Evolutionary conservation across 1,139 yeast species (phyloP).

Genomic region (Blastobotrys malaysiensis): DNA sequence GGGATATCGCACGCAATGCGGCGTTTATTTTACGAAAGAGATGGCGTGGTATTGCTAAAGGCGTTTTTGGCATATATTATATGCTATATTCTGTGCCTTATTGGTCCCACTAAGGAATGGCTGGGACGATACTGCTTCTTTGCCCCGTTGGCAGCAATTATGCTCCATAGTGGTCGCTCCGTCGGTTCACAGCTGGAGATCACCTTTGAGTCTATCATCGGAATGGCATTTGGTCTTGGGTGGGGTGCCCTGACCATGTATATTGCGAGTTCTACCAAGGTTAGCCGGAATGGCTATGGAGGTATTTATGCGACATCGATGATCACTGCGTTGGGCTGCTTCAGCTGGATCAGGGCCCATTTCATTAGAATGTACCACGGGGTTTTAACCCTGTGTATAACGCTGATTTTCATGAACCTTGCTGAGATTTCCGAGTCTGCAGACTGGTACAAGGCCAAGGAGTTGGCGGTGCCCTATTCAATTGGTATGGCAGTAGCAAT

Average conservation of each 20-base stretch:
- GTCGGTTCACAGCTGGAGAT: slow-evolving; percentile 48
- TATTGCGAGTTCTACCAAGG: slow-evolving; percentile 38
- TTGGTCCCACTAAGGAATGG: slow-evolving; percentile 39
- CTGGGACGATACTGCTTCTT: slow-evolving; percentile 37
- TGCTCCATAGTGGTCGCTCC: slow-evolving; percentile 45
- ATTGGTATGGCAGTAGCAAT: slow-evolving; percentile 41
- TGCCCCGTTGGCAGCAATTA: slow-evolving; percentile 39
- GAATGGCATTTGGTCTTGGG: slow-evolving; percentile 45
- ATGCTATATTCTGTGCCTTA: slow-evolving; percentile 38
- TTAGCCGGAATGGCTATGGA: slow-evolving; percentile 41
- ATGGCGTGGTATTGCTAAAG: slow-evolving; percentile 24
- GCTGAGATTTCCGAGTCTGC: slow-evolving; percentile 18
- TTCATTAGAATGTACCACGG: slow-evolving; percentile 39
- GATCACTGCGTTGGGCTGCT: slow-evolving; percentile 35
- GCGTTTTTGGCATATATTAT: slow-evolving; percentile 39
- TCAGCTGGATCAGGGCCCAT: slow-evolving; percentile 41
- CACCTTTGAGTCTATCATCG: slow-evolving; percentile 38
- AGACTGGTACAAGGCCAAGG: slow-evolving; percentile 38
- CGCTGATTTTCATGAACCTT: slow-evolving; percentile 34
- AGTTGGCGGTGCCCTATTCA: slow-evolving; percentile 41
- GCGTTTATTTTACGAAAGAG: slow-evolving; percentile 1
- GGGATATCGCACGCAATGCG: not conserved
- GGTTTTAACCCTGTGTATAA: slow-evolving; percentile 35
- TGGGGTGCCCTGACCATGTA: slow-evolving; percentile 43
- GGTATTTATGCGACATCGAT: slow-evolving; percentile 43